phyloP scores from a whole-genome alignment of 192 early-diverging fungal genomes.

The Rhizoclosmatium globosum region DNA sequence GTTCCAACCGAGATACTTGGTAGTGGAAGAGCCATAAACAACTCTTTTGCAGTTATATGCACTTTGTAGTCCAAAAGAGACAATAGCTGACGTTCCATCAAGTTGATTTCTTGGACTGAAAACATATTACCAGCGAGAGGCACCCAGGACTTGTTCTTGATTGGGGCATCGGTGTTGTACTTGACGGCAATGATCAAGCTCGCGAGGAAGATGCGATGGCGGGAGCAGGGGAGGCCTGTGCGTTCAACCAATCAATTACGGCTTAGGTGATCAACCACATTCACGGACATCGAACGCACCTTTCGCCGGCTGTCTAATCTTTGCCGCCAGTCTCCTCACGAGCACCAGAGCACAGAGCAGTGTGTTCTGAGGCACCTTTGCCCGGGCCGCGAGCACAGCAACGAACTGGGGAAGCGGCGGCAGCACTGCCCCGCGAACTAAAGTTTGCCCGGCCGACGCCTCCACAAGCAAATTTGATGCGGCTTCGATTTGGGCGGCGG shows the following conservation, averaged over 20 bases:
- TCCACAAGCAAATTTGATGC: no score
- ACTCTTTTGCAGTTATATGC: not conserved
- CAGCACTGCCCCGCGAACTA: not conserved
- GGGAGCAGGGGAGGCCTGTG: conserved; percentile 42
- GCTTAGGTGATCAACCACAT: not conserved
- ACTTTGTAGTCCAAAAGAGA: conserved; percentile 25
- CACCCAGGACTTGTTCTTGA: conserved; percentile 45
- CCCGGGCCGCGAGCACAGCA: not conserved
- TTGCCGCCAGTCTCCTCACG: not conserved
- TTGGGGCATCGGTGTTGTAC: conserved; percentile 43
- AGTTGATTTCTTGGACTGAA: conserved; percentile 49
- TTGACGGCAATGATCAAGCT: conserved; percentile 46
- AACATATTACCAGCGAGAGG: conserved; percentile 23
- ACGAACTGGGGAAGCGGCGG: not conserved
- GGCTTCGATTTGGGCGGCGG: no score
- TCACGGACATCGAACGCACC: not conserved
- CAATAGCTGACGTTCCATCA: conserved; percentile 57
- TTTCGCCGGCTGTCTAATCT: not conserved
- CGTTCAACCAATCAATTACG: not conserved
- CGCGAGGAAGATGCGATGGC: conserved; percentile 51
- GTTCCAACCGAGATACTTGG: no score
- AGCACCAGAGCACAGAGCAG: not conserved
- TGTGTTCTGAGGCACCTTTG: not conserved
- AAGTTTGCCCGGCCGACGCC: no score
- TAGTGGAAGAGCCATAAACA: not conserved